Conservation (phyloP, 2,329 filamentous ascomycete genomes). For the Leptographium radiaticola region DNA sequence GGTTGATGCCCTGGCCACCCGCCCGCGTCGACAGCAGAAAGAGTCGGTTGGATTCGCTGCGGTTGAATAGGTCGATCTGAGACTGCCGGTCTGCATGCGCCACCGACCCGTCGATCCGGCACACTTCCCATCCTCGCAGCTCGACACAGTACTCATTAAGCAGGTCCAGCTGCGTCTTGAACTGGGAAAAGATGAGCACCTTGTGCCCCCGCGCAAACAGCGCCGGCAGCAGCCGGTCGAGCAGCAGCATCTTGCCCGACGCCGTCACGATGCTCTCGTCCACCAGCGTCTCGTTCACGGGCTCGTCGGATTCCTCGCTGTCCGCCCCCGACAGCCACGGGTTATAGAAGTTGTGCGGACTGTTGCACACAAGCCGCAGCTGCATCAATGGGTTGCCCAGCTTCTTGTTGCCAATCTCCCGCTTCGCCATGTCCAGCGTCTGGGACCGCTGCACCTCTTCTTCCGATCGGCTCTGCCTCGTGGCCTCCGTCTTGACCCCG, state of each 20-base stretch:
- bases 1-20: conserved; percentile 89
- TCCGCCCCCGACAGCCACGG: conserved; percentile 49
- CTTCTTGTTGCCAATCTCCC: conserved; percentile 82
- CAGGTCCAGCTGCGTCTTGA: conserved; percentile 87
- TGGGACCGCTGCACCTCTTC: conserved; percentile 54
- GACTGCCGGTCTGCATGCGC: conserved; percentile 56
- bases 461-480: conserved; percentile 17
- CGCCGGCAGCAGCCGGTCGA: conserved; percentile 70
- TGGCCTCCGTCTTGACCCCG: conserved; percentile 8
- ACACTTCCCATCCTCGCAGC: conserved; percentile 68
- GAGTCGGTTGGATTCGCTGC: conserved; percentile 50
- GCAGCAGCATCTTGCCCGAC: conserved; percentile 89
- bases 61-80: conserved; percentile 65
- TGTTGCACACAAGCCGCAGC: conserved; percentile 82
- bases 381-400: conserved; percentile 90
- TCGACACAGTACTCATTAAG: conserved; percentile 71
- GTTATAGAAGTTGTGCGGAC: conserved; percentile 92
- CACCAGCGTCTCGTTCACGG: conserved; percentile 28
- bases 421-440: conserved; percentile 67
- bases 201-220: conserved; percentile 71
- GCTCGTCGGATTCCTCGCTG: conserved; percentile 15
- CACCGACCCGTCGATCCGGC: conserved; percentile 83
- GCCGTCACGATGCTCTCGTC: conserved; percentile 76
- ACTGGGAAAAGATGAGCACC: conserved; percentile 91
- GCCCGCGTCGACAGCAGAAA: conserved; percentile 86